Conservation (phyloP, 2,329 filamentous ascomycete species). For the Aspergillus sp. region DNA sequence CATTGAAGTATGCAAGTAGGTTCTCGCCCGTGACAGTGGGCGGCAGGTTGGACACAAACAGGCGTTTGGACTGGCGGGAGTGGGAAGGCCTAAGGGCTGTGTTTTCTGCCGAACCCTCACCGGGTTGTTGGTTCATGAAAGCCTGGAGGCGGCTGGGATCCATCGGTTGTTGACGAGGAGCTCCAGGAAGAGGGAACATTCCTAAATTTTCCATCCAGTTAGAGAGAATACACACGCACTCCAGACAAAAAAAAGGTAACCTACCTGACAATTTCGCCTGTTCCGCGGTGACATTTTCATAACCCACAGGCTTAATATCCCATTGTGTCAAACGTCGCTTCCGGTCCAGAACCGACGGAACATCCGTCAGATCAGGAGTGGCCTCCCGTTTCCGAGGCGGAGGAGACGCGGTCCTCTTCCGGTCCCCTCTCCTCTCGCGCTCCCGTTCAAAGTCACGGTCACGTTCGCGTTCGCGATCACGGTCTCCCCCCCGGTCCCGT, state of each 20-base stretch:
- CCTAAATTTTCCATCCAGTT: constrained; percentile 35
- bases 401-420: constrained; percentile 68
- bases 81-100: constrained; percentile 86
- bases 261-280: constrained; percentile 85
- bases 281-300: constrained; percentile 96
- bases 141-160: constrained; percentile 89
- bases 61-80: constrained; percentile 85
- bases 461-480: constrained; percentile 34
- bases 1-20: constrained; percentile 81
- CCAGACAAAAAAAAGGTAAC: constrained; percentile 7
- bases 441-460: constrained; percentile 34
- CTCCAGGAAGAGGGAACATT: constrained; percentile 97
- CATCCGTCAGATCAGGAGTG: constrained; percentile 85
- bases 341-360: constrained; percentile 72
- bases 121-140: constrained; percentile 88
- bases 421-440: constrained; percentile 36
- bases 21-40: constrained; percentile 63
- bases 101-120: constrained; percentile 58
- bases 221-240: neutral
- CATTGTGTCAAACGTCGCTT: constrained; percentile 94
- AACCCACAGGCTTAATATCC: constrained; percentile 98
- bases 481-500: constrained; percentile 36
- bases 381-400: constrained; percentile 87
- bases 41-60: constrained; percentile 80
- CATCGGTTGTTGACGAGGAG: constrained; percentile 89